Conservation (phyloP, 441 rosid genomes). For the Mallotus japonicus region DNA sequence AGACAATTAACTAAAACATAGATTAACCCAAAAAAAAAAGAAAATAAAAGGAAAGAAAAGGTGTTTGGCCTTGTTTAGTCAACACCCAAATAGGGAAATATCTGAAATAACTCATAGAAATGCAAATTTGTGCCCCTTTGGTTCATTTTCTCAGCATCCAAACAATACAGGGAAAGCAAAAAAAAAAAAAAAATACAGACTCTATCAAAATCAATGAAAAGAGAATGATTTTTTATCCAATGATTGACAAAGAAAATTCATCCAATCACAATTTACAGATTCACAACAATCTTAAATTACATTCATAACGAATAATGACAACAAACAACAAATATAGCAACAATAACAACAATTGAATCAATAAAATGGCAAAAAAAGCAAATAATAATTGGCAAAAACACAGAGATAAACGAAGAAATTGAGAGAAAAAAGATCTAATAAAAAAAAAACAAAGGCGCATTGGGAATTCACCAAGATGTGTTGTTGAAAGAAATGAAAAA, state of each 20-base stretch:
- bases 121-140: background rate
- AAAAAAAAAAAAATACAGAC: background rate
- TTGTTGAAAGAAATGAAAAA: slow-evolving; percentile 9
- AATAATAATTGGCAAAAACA: background rate
- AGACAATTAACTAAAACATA: too few species aligned
- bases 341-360: background rate
- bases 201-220: background rate
- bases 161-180: slow-evolving; percentile 1
- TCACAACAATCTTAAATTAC: background rate
- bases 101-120: background rate
- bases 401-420: background rate
- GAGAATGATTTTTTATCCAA: background rate
- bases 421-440: background rate
- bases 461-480: slow-evolving; percentile 10
- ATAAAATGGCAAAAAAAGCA: background rate
- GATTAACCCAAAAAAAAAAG: background rate
- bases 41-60: background rate
- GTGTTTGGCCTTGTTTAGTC: background rate
- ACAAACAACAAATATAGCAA: background rate
- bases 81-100: background rate
- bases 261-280: background rate
- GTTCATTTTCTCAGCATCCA: slow-evolving; percentile 2
- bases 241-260: background rate
- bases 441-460: background rate
- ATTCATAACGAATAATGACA: too few species aligned